A percentile compares a stretch with the other conserved stretches of the same genome.
These are phyloP conservation scores for Trichoderma hamatum DNA, from an alignment of 2,329 filamentous ascomycete genomes.

Conservation along the genomic window DNA sequence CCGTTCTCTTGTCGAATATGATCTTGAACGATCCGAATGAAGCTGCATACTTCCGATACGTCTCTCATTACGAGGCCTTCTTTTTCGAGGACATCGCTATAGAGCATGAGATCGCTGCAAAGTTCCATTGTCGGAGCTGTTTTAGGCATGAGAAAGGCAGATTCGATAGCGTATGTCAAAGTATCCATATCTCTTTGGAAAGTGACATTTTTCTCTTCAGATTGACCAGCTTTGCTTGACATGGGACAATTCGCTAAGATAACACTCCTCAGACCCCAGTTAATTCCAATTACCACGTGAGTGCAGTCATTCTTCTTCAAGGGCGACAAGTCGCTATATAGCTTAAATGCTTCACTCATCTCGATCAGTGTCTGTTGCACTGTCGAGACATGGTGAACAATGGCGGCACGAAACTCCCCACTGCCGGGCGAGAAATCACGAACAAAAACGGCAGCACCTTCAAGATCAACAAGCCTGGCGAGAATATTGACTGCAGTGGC, in stretches of 20 bases:
- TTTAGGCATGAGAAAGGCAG: neutral
- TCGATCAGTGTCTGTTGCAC: neutral
- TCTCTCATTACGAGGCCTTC: constrained; percentile 1
- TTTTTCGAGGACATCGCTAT: constrained; percentile 25
- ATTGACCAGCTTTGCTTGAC: neutral
- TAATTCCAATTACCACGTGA: constrained; percentile 27
- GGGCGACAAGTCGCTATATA: neutral
- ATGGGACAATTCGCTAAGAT: constrained; percentile 14
- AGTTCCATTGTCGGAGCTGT: constrained; percentile 11
- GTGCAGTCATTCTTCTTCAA: constrained; percentile 12
- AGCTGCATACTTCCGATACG: neutral
- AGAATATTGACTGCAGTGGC: constrained; percentile 29
- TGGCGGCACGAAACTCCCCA: neutral
- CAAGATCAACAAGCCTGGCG: neutral
- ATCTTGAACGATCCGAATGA: constrained; percentile 7
- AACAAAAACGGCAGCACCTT: constrained; percentile 27
- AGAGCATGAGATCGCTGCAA: constrained; percentile 22
- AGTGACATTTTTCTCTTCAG: accelerated
- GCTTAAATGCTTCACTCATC: neutral
- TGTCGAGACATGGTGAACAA: constrained; percentile 11
- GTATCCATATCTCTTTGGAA: constrained; percentile 23
- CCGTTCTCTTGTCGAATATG: neutral
- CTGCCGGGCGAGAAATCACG: neutral
- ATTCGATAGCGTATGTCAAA: neutral
- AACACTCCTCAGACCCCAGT: constrained; percentile 29